phyloP scores from a whole-genome alignment of 345 rosid species.

The Brassica juncea region DNA sequence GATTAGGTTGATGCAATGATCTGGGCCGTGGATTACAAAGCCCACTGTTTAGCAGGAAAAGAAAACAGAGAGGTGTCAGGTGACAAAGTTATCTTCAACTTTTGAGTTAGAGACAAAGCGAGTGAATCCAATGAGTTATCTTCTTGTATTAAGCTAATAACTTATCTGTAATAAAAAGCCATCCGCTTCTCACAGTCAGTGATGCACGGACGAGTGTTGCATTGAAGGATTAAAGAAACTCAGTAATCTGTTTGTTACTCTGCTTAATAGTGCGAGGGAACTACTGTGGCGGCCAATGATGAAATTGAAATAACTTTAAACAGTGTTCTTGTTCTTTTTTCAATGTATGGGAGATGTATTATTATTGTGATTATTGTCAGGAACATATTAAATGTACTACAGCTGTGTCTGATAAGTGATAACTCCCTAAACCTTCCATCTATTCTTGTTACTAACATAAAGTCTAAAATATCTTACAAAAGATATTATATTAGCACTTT shows the following conservation, averaged over 20 bases:
- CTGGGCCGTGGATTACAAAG: neutral
- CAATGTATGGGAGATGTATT: constrained; percentile 16
- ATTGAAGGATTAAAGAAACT: neutral
- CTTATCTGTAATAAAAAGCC: neutral
- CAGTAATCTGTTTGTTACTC: neutral
- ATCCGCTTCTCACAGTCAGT: neutral
- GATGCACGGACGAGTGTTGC: neutral
- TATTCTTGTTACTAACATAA: constrained; percentile 13
- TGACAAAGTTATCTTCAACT: neutral
- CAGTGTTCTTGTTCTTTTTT: neutral
- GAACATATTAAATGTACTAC: constrained; percentile 26
- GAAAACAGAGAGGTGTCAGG: neutral
- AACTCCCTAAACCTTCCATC: constrained; percentile 20
- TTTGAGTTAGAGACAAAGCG: neutral
- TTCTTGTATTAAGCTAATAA: neutral
- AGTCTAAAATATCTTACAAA: neutral
- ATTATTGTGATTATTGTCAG: neutral
- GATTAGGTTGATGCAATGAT: neutral
- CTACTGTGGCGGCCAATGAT: neutral
- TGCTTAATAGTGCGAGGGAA: neutral
- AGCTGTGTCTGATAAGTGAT: constrained; percentile 24
- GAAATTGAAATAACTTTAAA: neutral
- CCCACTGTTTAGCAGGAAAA: constrained; percentile 6
- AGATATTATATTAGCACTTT: neutral
- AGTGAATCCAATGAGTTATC: neutral